Base-by-base conservation (phyloP, 2,329 filamentous ascomycete genomes). In the Ascomycota sp. region DNA sequence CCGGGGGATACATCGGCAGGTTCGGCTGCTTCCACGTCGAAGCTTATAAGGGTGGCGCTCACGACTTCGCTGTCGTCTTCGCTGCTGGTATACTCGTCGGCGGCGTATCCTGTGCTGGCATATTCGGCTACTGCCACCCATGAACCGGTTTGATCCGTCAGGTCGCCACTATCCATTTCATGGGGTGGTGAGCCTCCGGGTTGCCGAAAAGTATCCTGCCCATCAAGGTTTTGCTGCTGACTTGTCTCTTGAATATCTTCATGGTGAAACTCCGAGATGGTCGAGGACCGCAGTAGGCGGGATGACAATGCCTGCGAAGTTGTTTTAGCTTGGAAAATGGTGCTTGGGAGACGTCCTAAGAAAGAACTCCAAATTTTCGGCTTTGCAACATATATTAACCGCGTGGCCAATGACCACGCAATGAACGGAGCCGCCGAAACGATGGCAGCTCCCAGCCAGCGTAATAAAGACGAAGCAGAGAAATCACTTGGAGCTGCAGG, bases 1-100 rank as follows among this genome's bases (percentile, higher is more conserved):
- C 64, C 66, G 2, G 61, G 52, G 1, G 61, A 61, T 3, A 57
- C 55, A 32, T 67, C 62, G 3, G 55, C 58, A 1, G 63, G 54
- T 32, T 70, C 66, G 4, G 59, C 62, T 0, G 66, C 62, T 39
- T 72, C 68, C 25, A 72, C 66, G 36, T 72, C 68, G 36, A 72
- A 71, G 40, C 64, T 70, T 34, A 72, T 70, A 6, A 72, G 50
- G 0, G 66, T 69, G 2, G 66, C 61, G 35, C 60, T 66, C 21
- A 70, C 52, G 32, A 61, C 56, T 32, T 68, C 66, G 10, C 62
- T 54, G 11, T 66, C 66, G 33, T 69, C 66, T 35, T 71, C 67
- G 32, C 71, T 68, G 9, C 58, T 66, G 9, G 54, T 61, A 37
- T 64, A 66, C 29, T 68, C 66, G 36, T 64, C 61, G 10, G 54